Conservation (phyloP, 805 yeast species). For the Pichia pseudocactophila region DNA sequence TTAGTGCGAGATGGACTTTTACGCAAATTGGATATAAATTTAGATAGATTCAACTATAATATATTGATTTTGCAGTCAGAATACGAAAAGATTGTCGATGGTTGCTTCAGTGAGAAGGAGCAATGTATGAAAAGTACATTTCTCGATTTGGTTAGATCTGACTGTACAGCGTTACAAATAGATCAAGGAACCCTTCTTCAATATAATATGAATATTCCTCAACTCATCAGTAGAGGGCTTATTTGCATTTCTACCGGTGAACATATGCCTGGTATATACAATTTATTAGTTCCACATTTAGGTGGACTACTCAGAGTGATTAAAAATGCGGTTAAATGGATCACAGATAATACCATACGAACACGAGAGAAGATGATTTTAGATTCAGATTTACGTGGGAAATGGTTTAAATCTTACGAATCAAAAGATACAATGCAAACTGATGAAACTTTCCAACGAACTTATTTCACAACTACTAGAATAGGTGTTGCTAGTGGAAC, state of each 20-base stretch:
- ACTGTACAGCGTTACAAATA: neutral
- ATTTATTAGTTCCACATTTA: slow-evolving; percentile 8
- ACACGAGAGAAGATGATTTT: slow-evolving; percentile 5
- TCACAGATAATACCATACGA: neutral
- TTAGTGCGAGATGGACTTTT: neutral
- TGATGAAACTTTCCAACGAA: neutral
- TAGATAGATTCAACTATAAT: slow-evolving; percentile 1
- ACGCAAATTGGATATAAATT: slow-evolving; percentile 3
- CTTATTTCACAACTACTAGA: slow-evolving; percentile 5
- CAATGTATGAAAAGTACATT: neutral
- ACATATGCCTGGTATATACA: slow-evolving; percentile 1
- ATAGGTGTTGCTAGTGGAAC: slow-evolving; percentile 1
- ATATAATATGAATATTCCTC: neutral
- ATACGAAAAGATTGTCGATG: neutral
- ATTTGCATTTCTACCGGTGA: slow-evolving; percentile 4
- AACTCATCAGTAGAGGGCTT: slow-evolving; percentile 2
- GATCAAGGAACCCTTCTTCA: neutral
- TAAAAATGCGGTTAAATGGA: slow-evolving; percentile 5
- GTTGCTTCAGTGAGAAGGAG: neutral
- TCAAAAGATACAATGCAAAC: neutral
- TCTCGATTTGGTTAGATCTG: neutral
- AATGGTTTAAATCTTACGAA: slow-evolving; percentile 4
- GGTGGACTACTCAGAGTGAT: slow-evolving; percentile 8
- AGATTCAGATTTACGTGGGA: slow-evolving; percentile 1
- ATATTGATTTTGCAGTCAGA: slow-evolving; percentile 1